Conservation (phyloP, 2,329 filamentous ascomycete genomes). For the Emmonsiellopsis sp. region DNA sequence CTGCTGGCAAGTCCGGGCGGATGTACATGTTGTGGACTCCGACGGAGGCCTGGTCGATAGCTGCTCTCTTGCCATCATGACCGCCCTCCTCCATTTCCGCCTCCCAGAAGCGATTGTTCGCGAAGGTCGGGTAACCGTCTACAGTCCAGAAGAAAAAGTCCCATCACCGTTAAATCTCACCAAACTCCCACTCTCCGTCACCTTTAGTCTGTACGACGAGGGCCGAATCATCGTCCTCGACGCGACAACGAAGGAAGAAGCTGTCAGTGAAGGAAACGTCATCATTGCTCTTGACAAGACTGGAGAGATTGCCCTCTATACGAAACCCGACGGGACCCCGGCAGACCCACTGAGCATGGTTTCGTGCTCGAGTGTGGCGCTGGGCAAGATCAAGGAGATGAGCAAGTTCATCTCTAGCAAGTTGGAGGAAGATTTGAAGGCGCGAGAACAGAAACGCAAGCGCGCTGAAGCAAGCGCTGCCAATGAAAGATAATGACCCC, state of each 20-base stretch:
- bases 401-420: slow-evolving; percentile 62
- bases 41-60: slow-evolving; percentile 86
- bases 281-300: slow-evolving; percentile 79
- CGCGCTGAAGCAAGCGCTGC: slow-evolving; percentile 74
- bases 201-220: slow-evolving; percentile 67
- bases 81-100: slow-evolving; percentile 81
- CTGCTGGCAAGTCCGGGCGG: slow-evolving; percentile 83
- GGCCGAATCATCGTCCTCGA: slow-evolving; percentile 36
- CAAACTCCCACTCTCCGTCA: slow-evolving; percentile 84
- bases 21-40: slow-evolving; percentile 83
- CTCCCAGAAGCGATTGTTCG: slow-evolving; percentile 82
- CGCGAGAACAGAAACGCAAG: slow-evolving; percentile 48
- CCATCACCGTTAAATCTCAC: slow-evolving; percentile 84
- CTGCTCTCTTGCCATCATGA: slow-evolving; percentile 75
- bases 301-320: slow-evolving; percentile 82
- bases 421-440: slow-evolving; percentile 66
- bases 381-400: slow-evolving; percentile 72
- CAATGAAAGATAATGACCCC: slow-evolving; percentile 60
- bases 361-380: slow-evolving; percentile 62
- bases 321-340: slow-evolving; percentile 77
- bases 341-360: slow-evolving; percentile 72
- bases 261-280: slow-evolving; percentile 54
- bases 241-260: slow-evolving; percentile 41
- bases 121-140: slow-evolving; percentile 75
- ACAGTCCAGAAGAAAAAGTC: slow-evolving; percentile 74